Conservation (phyloP, 768 basidiomycete genomes). For the Tylopilus sp. region DNA sequence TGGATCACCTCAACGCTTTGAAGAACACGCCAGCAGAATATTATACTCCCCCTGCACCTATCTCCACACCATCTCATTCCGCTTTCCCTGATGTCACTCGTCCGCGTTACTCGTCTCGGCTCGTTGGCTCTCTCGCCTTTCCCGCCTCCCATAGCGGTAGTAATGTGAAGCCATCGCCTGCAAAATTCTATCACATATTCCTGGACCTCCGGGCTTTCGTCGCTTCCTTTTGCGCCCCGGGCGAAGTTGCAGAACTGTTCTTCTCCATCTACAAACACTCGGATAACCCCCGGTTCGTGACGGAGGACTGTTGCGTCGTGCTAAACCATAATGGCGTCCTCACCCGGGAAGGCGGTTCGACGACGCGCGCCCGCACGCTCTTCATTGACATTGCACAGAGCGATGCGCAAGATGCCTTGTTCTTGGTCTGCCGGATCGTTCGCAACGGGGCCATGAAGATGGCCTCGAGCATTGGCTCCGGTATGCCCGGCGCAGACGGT, state of each 20-base stretch:
- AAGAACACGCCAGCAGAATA: conserved; percentile 42
- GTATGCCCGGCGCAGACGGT: conserved; percentile 37
- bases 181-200: conserved; percentile 86
- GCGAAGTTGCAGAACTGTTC: conserved; percentile 89
- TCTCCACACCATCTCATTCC: conserved; percentile 64
- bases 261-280: conserved; percentile 90
- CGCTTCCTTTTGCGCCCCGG: conserved; percentile 84
- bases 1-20: conserved; percentile 35
- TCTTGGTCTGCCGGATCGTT: conserved; percentile 87
- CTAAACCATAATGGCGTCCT: conserved; percentile 90
- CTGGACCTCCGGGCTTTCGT: conserved; percentile 91
- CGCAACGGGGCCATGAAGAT: conserved; percentile 85
- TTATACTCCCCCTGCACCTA: conserved; percentile 37
- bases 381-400: conserved; percentile 86
- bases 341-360: conserved; percentile 68
- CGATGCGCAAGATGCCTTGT: conserved; percentile 83
- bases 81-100: conserved; percentile 58
- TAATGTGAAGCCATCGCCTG: conserved; percentile 38
- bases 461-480: conserved; percentile 51
- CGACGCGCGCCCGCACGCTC: conserved; percentile 67
- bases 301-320: conserved; percentile 88
- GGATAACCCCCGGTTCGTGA: conserved; percentile 75
- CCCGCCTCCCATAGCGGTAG: conserved; percentile 4
- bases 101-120: conserved; percentile 31
- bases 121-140: conserved; percentile 34